These are phyloP conservation scores for Nitzschia putrida DNA, from an alignment of 108 stramenopile species.

Conservation along the genomic window DNA sequence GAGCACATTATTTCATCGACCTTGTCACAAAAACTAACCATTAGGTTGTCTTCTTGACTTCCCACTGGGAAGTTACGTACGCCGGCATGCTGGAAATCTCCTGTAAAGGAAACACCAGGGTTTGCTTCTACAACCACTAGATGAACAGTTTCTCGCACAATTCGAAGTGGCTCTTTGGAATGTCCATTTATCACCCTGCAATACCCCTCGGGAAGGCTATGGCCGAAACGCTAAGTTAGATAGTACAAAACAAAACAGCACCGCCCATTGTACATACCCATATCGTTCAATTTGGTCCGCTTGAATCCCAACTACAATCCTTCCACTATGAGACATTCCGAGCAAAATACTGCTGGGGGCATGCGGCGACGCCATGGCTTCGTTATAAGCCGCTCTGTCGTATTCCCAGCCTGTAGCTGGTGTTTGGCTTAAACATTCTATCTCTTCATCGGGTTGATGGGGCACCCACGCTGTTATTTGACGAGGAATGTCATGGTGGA, in stretches of 20 bases:
- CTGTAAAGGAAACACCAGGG: slow-evolving; percentile 33
- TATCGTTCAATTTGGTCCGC: slow-evolving; percentile 39
- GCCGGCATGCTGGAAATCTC: slow-evolving; percentile 45
- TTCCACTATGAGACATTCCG: slow-evolving; percentile 6
- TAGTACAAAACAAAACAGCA: too few species aligned
- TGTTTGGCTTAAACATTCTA: not conserved
- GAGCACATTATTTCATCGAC: slow-evolving; percentile 8
- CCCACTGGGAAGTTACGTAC: slow-evolving; percentile 18
- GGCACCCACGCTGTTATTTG: slow-evolving; percentile 27
- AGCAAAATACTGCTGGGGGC: slow-evolving; percentile 33
- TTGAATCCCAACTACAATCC: slow-evolving; percentile 31
- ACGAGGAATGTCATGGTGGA: slow-evolving; percentile 43
- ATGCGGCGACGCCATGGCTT: slow-evolving; percentile 31
- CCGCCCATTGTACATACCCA: not conserved
- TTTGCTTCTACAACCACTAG: slow-evolving; percentile 33
- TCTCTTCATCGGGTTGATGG: not conserved
- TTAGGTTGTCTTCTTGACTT: slow-evolving; percentile 14
- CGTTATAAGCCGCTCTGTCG: slow-evolving; percentile 39
- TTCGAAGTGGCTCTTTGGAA: slow-evolving; percentile 14
- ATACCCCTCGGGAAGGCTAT: not conserved
- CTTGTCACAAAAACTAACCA: slow-evolving; percentile 11
- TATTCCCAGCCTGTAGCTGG: slow-evolving; percentile 36
- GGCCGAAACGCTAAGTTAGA: too few species aligned
- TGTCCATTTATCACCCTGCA: slow-evolving; percentile 25
- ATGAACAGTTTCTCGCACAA: slow-evolving; percentile 31